phyloP scores from a whole-genome alignment of 768 basidiomycete species.

The Ephemerocybe angulata region DNA sequence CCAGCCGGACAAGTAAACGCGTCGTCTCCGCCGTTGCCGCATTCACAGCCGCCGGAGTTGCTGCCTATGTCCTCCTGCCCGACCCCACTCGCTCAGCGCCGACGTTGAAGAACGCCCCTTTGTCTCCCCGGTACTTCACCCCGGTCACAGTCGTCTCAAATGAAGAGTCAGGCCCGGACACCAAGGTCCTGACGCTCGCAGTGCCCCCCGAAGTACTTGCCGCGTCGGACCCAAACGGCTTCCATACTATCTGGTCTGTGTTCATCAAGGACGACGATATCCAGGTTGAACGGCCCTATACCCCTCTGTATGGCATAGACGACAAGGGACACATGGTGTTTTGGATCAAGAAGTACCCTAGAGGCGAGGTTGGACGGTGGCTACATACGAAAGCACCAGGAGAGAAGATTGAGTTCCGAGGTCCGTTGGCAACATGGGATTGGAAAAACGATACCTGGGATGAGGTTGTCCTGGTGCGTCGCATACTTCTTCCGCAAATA shows the following conservation, averaged over 20 bases:
- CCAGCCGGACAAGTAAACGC: slow-evolving; percentile 1
- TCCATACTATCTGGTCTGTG: slow-evolving; percentile 64
- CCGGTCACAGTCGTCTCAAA: slow-evolving; percentile 55
- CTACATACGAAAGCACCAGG: slow-evolving; percentile 66
- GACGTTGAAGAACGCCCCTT: slow-evolving; percentile 31
- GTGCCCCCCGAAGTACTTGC: slow-evolving; percentile 45
- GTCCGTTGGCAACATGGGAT: slow-evolving; percentile 68
- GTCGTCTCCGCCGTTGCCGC: slow-evolving; percentile 30
- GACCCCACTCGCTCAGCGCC: slow-evolving; percentile 45
- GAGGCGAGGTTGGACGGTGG: slow-evolving; percentile 83
- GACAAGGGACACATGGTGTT: slow-evolving; percentile 63
- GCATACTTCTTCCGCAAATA: neutral
- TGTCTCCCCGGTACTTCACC: slow-evolving; percentile 55
- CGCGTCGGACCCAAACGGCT: slow-evolving; percentile 18
- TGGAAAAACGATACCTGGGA: slow-evolving; percentile 61
- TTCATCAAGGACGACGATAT: slow-evolving; percentile 86
- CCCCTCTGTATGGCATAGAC: slow-evolving; percentile 72
- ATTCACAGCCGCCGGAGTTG: slow-evolving; percentile 37
- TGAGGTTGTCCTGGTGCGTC: slow-evolving; percentile 69
- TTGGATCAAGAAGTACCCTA: slow-evolving; percentile 78
- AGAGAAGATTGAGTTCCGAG: slow-evolving; percentile 70
- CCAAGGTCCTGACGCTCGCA: slow-evolving; percentile 61
- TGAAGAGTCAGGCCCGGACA: slow-evolving; percentile 49
- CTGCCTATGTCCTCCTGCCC: slow-evolving; percentile 52
- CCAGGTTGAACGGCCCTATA: slow-evolving; percentile 84